Conservation (phyloP, 805 yeast species). For the Kazachstania africana region DNA sequence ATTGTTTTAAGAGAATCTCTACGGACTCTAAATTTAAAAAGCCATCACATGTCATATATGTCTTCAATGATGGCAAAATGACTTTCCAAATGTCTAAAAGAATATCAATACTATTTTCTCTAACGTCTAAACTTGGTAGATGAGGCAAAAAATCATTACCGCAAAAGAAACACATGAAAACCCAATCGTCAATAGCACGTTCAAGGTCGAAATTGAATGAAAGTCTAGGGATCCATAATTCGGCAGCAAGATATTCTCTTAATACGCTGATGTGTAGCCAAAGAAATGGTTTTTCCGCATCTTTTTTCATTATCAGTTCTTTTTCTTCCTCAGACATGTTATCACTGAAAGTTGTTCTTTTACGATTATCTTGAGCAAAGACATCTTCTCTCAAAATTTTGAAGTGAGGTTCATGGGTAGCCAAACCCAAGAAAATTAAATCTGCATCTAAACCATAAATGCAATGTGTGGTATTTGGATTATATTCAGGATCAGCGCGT, state of each 20-base stretch:
- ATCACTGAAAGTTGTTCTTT: constrained; percentile 9
- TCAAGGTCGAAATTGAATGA: constrained; percentile 78
- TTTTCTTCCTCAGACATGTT: constrained; percentile 52
- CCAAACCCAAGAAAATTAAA: constrained; percentile 86
- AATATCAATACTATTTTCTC: constrained; percentile 85
- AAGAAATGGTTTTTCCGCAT: constrained; percentile 64
- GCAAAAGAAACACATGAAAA: constrained; percentile 94
- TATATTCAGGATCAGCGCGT: constrained; percentile 72
- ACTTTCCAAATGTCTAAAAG: constrained; percentile 77
- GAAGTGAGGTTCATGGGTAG: constrained; percentile 97
- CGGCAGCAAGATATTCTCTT: constrained; percentile 79
- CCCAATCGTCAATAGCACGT: constrained; percentile 97
- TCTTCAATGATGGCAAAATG: constrained; percentile 50
- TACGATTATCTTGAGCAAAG: constrained; percentile 52
- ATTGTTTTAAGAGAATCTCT: constrained; percentile 49
- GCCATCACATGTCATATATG: constrained; percentile 88
- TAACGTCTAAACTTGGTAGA: constrained; percentile 84
- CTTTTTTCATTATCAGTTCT: constrained; percentile 25
- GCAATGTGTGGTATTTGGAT: constrained; percentile 91
- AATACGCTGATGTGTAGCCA: constrained; percentile 87
- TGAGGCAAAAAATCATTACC: constrained; percentile 98
- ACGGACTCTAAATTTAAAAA: constrained; percentile 63
- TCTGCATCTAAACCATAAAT: constrained; percentile 98
- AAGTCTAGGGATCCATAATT: constrained; percentile 56
- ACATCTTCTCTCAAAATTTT: constrained; percentile 92